A percentile compares a stretch with the other conserved stretches of the same genome.
Conservation (phyloP, 2,329 filamentous ascomycete species). For the Microsporum canis region DNA sequence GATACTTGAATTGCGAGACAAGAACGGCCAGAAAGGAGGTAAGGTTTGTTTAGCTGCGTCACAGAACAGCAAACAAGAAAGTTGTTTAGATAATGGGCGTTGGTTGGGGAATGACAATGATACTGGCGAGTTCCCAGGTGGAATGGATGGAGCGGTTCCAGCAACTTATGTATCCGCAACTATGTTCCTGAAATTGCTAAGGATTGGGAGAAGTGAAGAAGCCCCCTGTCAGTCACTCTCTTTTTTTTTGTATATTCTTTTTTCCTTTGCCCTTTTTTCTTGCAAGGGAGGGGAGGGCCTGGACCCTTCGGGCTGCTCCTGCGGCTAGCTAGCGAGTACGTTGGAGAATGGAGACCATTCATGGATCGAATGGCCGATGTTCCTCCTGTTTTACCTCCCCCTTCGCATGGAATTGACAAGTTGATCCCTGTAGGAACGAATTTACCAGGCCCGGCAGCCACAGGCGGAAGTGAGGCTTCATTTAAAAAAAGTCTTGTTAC, state of each 20-base stretch:
- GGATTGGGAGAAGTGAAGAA: background rate
- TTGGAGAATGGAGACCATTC: conserved; percentile 1
- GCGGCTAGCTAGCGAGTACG: conserved; percentile 1
- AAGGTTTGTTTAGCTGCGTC: conserved; percentile 1
- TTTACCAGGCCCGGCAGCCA: background rate
- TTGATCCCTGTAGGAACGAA: background rate
- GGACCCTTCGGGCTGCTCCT: background rate
- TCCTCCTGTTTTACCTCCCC: background rate
- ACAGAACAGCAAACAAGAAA: background rate
- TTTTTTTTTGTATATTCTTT: background rate
- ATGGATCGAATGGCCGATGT: background rate
- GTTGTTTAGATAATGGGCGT: background rate
- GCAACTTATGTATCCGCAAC: conserved; percentile 1
- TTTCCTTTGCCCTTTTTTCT: background rate
- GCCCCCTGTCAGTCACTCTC: background rate
- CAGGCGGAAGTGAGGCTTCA: background rate
- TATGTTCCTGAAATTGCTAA: conserved; percentile 3
- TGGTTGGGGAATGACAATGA: background rate
- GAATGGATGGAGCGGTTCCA: conserved; percentile 1
- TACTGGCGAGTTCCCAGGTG: background rate
- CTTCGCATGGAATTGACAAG: background rate
- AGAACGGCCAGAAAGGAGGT: conserved; percentile 1
- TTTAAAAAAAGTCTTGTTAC: background rate
- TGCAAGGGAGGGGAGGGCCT: background rate
- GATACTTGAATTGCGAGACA: background rate